Base-by-base conservation (phyloP, 2,329 filamentous ascomycete genomes). In the Arachnomyces sp. region DNA sequence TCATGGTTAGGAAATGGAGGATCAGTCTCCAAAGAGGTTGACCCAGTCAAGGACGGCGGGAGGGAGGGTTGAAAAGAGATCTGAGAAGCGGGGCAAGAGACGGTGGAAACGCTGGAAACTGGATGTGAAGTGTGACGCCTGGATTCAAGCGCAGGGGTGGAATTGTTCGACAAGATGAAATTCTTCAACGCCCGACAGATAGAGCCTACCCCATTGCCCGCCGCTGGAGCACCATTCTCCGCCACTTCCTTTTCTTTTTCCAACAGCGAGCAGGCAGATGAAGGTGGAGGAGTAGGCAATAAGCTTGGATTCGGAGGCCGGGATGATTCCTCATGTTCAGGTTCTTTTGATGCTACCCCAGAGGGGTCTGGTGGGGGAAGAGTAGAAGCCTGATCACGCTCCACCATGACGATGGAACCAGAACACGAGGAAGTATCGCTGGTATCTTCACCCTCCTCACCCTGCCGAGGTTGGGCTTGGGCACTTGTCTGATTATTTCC, bases 31-130 rank as follows among this genome's bases (percentile, higher is more conserved):
- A 52, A 39, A 63, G 58, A 67, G 65, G 53, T 50, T 43, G 51
- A 50, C 39, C 54, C 57, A 52, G 74, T 73, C 58, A 70, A 68
- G 48, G 70, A 63, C 57, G 60, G 63, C 62, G 66, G 68, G 54
- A 71, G 70, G 57, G 72, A 73, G 49, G 82, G 81, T 46, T 81
- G 82, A 52, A 81, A 84, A 51, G 85, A 73, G 61, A 25, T 25
- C 20, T 85, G 77, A 50, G 72, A 69, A 59, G 80, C 81, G 65
- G 77, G 71, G 54, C 84, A 78, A 55, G 70, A 74, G 52, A 75
- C 75, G 50, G 76, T 77, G 52, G 82, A 73, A 54, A 81, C 69
- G 57, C 73, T 77, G 50, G 79, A 77, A 53, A 84, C 68, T 51
- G 82, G 77, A 51, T 73, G 56, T 36, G 64, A 67, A 47, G 65